Base-by-base conservation (phyloP, 129 eudicot genomes). In the Arctium minus region DNA sequence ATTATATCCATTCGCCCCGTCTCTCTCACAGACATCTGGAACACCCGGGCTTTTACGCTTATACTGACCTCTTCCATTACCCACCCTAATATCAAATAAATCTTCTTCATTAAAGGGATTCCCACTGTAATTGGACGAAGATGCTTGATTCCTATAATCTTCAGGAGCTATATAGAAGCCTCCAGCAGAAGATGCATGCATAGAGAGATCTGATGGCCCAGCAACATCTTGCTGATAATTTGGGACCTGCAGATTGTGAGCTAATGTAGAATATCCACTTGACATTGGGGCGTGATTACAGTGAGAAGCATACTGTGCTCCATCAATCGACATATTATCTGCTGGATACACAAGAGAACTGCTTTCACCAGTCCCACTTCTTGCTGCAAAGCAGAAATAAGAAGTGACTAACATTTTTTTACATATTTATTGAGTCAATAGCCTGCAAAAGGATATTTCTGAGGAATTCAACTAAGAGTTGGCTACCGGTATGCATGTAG, bases 21-120 rank as follows among this genome's bases (percentile, higher is more conserved):
- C 88, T 69, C 88, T 81, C 72, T 89, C 88, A 76, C 75, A 6
- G 53, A 79, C 80, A 31, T 88, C 86, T 73, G 88, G 93, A 27
- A 86, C 82, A 75, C 87, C 88, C 6, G 94, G 94, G 88, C 86
- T 89, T 85, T 92, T 92, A 2, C 94, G 89, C 67, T 92, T 92
- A 82, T 86, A 87, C 30, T 87, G 90, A 64, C 89, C 84, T 36
- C 89, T 81, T 80, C 86, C 78, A 72, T 74, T 88, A 83, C 90
- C 88, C 42, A 89, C 70, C 18, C 88, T 29, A 37, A 85, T 83
- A 80, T 92, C 92, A 67, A 86, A 79, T 76, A 85, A 84, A 79
- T 84, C 88, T 67, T 86, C 87, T 70, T 92, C 91, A 75, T 86
- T 85, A 30, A 83, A 83, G 8, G 89, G 81, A 70, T 87, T 91